phyloP scores from a whole-genome alignment of 352 stramenopile species.

The Phytophthora palmivora region DNA sequence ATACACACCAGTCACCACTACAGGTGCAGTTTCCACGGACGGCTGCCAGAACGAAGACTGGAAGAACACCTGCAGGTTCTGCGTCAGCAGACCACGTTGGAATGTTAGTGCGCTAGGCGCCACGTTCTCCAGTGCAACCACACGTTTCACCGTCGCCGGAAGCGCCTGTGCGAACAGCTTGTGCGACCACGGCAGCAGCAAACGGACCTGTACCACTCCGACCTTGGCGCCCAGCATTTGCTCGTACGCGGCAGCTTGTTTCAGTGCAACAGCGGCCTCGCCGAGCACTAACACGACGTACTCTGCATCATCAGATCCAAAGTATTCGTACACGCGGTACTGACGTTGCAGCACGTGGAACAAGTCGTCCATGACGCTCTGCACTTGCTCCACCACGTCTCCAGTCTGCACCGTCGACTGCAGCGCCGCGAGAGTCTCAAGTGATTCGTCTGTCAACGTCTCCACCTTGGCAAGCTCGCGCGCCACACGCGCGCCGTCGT shows the following conservation, averaged over 20 bases:
- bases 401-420: constrained; percentile 13
- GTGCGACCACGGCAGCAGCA: constrained; percentile 79
- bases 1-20: constrained; percentile 75
- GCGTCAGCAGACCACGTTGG: constrained; percentile 69
- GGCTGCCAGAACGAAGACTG: constrained; percentile 57
- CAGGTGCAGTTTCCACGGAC: constrained; percentile 18
- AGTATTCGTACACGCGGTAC: constrained; percentile 88
- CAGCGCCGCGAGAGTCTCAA: constrained; percentile 52
- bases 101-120: constrained; percentile 61
- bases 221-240: constrained; percentile 79
- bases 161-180: constrained; percentile 73
- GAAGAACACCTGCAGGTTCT: constrained; percentile 81
- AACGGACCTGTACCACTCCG: constrained; percentile 77
- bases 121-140: constrained; percentile 82
- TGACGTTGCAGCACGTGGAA: constrained; percentile 77
- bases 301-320: constrained; percentile 67
- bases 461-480: constrained; percentile 70
- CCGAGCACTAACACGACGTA: constrained; percentile 77
- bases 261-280: constrained; percentile 58
- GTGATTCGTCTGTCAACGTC: constrained; percentile 54
- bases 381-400: constrained; percentile 68
- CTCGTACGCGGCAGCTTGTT: constrained; percentile 75
- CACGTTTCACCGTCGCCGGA: constrained; percentile 55
- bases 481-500: constrained; percentile 74
- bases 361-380: constrained; percentile 78